Conservation (phyloP, 352 stramenopile species). For the Pythium plurisporium region DNA sequence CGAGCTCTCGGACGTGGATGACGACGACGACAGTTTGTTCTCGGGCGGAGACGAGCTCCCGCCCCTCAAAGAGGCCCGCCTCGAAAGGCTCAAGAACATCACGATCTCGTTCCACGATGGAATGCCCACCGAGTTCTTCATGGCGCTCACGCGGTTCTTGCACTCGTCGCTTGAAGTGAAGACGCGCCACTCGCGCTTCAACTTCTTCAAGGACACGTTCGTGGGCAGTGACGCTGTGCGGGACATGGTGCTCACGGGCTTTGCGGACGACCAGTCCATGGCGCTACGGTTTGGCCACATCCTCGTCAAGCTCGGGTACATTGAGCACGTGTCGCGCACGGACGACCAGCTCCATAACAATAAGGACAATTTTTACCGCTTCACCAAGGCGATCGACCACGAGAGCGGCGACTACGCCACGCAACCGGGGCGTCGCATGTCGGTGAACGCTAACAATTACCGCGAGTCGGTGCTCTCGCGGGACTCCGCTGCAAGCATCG, state of each 20-base stretch:
- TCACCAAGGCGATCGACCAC: constrained; percentile 66
- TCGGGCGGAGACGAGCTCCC: constrained; percentile 45
- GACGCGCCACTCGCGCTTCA: constrained; percentile 78
- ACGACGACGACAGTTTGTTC: constrained; percentile 41
- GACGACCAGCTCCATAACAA: constrained; percentile 79
- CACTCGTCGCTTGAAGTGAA: constrained; percentile 74
- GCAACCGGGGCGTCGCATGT: constrained; percentile 36
- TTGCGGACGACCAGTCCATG: constrained; percentile 69
- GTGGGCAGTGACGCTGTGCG: constrained; percentile 68
- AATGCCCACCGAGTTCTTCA: constrained; percentile 74
- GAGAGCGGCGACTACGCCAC: constrained; percentile 27
- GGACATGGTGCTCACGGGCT: constrained; percentile 70
- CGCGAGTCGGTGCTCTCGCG: constrained; percentile 69
- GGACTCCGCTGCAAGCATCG: constrained; percentile 45
- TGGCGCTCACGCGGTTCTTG: constrained; percentile 65
- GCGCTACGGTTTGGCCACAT: constrained; percentile 73
- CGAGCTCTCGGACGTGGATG: constrained; percentile 30
- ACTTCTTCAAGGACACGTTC: constrained; percentile 86
- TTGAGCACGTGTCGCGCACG: constrained; percentile 76
- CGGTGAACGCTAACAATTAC: constrained; percentile 65
- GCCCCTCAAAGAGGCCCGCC: constrained; percentile 59
- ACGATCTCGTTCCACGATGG: constrained; percentile 78
- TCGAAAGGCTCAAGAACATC: constrained; percentile 72
- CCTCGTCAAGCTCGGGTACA: constrained; percentile 73
- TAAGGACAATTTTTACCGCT: constrained; percentile 84